phyloP scores from a whole-genome alignment of 768 basidiomycete species.

The Phlebiopsis flavidoalba region DNA sequence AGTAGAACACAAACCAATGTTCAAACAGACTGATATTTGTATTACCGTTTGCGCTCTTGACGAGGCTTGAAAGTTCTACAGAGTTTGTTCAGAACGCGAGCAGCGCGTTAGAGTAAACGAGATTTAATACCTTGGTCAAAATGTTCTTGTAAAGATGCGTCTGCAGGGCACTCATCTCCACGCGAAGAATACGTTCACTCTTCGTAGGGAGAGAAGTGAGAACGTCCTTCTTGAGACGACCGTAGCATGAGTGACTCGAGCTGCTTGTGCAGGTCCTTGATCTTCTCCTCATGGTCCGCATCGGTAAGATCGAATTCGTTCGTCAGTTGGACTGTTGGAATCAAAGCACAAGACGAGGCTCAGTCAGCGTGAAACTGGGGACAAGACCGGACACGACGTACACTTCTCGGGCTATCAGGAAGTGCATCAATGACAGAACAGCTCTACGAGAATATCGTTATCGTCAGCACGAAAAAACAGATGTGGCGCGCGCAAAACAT shows the following conservation, averaged over 20 bases:
- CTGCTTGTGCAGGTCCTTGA: slow-evolving; percentile 92
- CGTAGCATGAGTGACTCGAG: slow-evolving; percentile 91
- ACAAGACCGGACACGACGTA: slow-evolving; percentile 31
- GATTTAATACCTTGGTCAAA: slow-evolving; percentile 64
- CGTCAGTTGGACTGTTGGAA: slow-evolving; percentile 68
- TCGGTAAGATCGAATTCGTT: slow-evolving; percentile 96
- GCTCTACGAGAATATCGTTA: slow-evolving; percentile 45
- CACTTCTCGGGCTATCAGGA: slow-evolving; percentile 99
- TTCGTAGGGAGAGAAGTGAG: slow-evolving; percentile 95
- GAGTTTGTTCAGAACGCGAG: not conserved
- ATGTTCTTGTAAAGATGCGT: slow-evolving; percentile 99
- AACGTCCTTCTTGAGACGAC: slow-evolving; percentile 93
- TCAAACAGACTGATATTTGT: slow-evolving; percentile 92
- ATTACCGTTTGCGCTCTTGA: slow-evolving; percentile 85
- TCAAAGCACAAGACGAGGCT: not conserved
- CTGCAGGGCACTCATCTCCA: slow-evolving; percentile 96
- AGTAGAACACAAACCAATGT: slow-evolving; percentile 59
- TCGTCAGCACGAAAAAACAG: slow-evolving; percentile 11
- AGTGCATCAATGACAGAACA: slow-evolving; percentile 98
- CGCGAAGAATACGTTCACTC: slow-evolving; percentile 94
- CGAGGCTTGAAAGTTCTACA: slow-evolving; percentile 86
- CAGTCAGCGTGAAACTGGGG: not conserved
- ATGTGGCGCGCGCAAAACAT: slow-evolving; percentile 21
- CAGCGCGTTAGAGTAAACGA: not conserved
- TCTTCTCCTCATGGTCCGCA: slow-evolving; percentile 88